A percentile compares a stretch with the other conserved stretches of the same genome.
phyloP scores from a whole-genome alignment of 192 early-diverging fungal genomes.

The Mortierella alpina region DNA sequence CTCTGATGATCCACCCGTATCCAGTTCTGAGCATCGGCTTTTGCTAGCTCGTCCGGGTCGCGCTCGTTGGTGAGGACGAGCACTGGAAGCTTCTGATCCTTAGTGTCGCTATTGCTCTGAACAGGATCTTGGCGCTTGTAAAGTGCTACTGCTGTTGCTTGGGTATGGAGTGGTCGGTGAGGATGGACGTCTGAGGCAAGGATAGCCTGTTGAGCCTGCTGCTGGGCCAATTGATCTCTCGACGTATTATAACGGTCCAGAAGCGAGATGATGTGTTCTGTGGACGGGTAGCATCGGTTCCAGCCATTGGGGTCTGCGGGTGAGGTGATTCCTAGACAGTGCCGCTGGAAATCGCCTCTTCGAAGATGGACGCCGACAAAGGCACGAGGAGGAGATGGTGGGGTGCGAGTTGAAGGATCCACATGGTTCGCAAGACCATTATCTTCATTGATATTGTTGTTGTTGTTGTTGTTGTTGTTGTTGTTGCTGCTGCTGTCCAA shows the following conservation, averaged over 20 bases:
- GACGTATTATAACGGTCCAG: not conserved
- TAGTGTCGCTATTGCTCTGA: not conserved
- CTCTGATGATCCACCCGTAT: constrained; percentile 34
- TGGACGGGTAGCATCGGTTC: constrained; percentile 49
- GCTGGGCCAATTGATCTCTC: no score
- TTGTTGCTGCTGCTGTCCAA: not conserved
- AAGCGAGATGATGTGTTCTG: constrained; percentile 34
- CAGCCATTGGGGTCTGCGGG: constrained; percentile 49
- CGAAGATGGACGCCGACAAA: constrained; percentile 43
- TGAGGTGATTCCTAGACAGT: constrained; percentile 42
- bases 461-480: not conserved
- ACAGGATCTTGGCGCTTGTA: not conserved
- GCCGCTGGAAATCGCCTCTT: constrained; percentile 32
- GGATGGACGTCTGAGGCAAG: not conserved
- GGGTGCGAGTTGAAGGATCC: no score
- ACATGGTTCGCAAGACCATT: no score
- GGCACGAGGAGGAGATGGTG: not conserved
- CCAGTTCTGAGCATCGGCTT: constrained; percentile 41
- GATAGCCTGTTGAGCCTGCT: no score
- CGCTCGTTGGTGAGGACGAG: constrained; percentile 39
- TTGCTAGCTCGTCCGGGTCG: constrained; percentile 31
- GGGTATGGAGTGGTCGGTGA: not conserved
- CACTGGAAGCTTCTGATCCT: constrained; percentile 20
- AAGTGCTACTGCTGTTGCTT: not conserved
- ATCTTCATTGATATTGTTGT: not conserved